phyloP scores from a whole-genome alignment of 148 eudicot genomes.

The Spergularia marina region DNA sequence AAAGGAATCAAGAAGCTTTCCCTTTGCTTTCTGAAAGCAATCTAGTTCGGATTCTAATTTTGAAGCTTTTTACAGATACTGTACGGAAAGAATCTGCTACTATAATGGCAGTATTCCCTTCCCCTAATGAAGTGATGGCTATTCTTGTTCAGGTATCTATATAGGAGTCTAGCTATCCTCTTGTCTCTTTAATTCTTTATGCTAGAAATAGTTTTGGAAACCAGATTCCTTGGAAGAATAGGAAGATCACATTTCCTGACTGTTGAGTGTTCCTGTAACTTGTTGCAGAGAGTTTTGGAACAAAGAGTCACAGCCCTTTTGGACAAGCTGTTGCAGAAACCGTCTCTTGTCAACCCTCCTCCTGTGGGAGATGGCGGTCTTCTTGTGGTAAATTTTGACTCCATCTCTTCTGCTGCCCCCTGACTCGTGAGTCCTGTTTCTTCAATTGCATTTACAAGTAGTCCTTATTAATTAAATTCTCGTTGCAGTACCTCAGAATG shows the following conservation, averaged over 20 bases:
- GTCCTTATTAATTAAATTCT: slow-evolving; percentile 16
- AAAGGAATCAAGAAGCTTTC: not conserved
- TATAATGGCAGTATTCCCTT: slow-evolving; percentile 95
- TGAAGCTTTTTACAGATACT: slow-evolving; percentile 54
- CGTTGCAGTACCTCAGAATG: slow-evolving; percentile 90
- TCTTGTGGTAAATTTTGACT: slow-evolving; percentile 62
- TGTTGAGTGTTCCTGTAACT: slow-evolving; percentile 22
- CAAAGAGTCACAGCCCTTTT: slow-evolving; percentile 90
- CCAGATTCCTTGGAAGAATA: not conserved
- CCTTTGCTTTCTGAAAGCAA: not conserved
- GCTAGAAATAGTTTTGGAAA: not conserved
- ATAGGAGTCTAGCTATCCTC: not conserved
- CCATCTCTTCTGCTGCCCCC: slow-evolving; percentile 10
- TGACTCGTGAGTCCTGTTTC: not conserved
- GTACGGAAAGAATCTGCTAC: slow-evolving; percentile 97
- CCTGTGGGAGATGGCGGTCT: slow-evolving; percentile 90
- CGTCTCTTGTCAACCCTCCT: slow-evolving; percentile 87
- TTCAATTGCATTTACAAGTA: not conserved
- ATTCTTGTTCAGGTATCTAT: slow-evolving; percentile 89
- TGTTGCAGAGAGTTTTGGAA: slow-evolving; percentile 86
- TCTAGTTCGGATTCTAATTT: slow-evolving; percentile 15
- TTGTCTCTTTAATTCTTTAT: not conserved
- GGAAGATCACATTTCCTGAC: slow-evolving; percentile 7
- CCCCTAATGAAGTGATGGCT: slow-evolving; percentile 96
- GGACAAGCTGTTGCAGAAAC: slow-evolving; percentile 82